Percentiles rank a stretch among this genome's conserved stretches.
phyloP scores from a whole-genome alignment of 768 basidiomycete species.

The Suillus alpinus region DNA sequence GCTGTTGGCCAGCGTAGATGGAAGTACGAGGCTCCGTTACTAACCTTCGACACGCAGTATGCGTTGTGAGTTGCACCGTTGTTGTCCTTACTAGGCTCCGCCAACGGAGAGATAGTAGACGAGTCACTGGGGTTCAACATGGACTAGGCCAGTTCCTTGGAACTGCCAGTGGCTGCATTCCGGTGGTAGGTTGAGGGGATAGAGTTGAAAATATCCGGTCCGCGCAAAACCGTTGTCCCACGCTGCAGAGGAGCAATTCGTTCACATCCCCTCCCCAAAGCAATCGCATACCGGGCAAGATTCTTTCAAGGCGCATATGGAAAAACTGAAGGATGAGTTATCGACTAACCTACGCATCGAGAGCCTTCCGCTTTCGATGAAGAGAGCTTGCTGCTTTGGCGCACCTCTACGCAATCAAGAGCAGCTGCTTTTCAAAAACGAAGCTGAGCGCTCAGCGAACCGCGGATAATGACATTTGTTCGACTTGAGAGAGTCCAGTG shows the following conservation, averaged over 20 bases:
- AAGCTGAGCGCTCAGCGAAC: conserved; percentile 69
- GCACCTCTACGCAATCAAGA: conserved; percentile 65
- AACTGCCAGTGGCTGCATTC: neutral
- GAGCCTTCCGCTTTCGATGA: conserved; percentile 68
- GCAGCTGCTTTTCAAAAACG: conserved; percentile 78
- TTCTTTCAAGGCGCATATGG: conserved; percentile 76
- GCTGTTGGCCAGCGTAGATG: neutral
- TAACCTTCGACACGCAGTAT: neutral
- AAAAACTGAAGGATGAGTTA: conserved; percentile 57
- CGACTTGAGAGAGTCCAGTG: conserved; percentile 59
- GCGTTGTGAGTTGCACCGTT: neutral
- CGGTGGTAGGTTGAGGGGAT: neutral
- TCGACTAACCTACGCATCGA: conserved; percentile 84
- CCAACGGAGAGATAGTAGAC: neutral
- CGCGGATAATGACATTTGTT: conserved; percentile 78
- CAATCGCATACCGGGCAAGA: conserved; percentile 76
- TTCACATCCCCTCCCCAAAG: conserved; percentile 32
- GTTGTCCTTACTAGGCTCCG: neutral
- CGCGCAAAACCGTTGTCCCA: neutral
- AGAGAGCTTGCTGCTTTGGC: conserved; percentile 60
- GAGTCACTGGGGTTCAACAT: neutral
- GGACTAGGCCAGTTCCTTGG: neutral
- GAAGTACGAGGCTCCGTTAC: neutral
- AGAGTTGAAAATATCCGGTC: neutral
- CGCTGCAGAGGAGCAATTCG: neutral